Evolutionary conservation across 306 rosid species (phyloP).

Genomic region (Gleditsia sinensis): DNA sequence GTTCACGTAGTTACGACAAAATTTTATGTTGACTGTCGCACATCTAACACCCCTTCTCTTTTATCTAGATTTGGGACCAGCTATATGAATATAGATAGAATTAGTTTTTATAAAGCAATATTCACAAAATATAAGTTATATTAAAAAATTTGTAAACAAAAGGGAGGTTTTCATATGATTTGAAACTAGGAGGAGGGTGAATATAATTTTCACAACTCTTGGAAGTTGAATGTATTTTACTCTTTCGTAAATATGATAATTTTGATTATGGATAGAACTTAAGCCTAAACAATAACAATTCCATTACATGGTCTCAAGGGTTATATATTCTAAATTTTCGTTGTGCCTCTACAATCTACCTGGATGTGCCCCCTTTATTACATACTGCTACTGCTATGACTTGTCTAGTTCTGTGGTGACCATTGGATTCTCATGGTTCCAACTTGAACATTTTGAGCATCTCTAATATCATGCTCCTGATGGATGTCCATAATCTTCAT

Average conservation of each 20-base stretch:
- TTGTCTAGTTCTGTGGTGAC: background rate
- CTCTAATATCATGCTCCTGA: constrained; percentile 1
- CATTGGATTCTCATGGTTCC: background rate
- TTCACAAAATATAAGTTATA: too few species aligned
- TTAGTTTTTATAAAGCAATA: too few species aligned
- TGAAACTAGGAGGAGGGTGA: too few species aligned
- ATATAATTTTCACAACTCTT: too few species aligned
- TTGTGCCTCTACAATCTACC: background rate
- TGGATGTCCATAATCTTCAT: constrained; percentile 8
- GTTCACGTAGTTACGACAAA: too few species aligned
- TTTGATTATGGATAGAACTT: background rate
- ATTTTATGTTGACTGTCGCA: too few species aligned
- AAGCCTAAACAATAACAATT: background rate
- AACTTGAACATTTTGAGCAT: background rate
- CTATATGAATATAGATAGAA: too few species aligned
- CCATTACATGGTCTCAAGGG: background rate
- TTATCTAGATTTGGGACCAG: too few species aligned
- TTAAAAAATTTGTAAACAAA: too few species aligned
- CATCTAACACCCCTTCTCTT: too few species aligned
- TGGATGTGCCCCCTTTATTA: background rate
- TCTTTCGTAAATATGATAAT: background rate
- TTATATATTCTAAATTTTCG: background rate
- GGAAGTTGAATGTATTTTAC: too few species aligned
- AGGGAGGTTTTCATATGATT: too few species aligned
- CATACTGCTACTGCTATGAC: background rate